These are phyloP conservation scores for Cyberlindnera subsufficiens DNA, from an alignment of 805 yeast species.

Conservation along the genomic window DNA sequence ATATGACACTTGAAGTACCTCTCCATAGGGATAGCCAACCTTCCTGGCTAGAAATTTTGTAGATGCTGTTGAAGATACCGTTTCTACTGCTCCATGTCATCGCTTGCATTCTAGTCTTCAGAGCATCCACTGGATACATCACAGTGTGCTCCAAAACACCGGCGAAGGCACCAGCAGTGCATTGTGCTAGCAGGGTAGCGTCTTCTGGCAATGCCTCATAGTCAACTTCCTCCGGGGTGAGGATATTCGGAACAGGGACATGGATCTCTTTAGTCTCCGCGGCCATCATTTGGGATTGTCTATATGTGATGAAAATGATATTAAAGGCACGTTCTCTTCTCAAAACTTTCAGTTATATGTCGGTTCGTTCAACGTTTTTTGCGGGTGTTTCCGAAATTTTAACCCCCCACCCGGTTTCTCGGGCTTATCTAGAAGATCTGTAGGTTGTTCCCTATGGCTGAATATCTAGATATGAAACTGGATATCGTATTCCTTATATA, in stretches of 20 bases:
- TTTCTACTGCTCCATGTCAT: conserved; percentile 6
- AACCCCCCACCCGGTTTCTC: too few species aligned
- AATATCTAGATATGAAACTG: too few species aligned
- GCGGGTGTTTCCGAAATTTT: too few species aligned
- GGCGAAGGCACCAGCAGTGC: conserved; percentile 93
- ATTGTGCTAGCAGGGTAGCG: conserved; percentile 75
- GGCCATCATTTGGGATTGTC: too few species aligned
- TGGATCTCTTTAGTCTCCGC: neutral
- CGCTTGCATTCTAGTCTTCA: conserved; percentile 89
- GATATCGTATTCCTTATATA: too few species aligned
- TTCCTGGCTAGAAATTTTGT: conserved; percentile 72
- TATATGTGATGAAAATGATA: too few species aligned
- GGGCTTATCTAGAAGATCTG: too few species aligned
- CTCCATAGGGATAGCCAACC: conserved; percentile 90
- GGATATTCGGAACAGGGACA: conserved; percentile 1
- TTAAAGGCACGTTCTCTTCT: too few species aligned
- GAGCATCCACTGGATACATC: conserved; percentile 93
- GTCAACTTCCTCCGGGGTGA: conserved; percentile 52
- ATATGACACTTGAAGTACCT: conserved; percentile 83
- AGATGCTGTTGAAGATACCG: conserved; percentile 47
- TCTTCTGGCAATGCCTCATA: conserved; percentile 88
- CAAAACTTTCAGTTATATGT: too few species aligned
- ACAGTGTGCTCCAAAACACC: conserved; percentile 97
- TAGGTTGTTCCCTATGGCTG: too few species aligned
- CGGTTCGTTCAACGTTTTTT: too few species aligned